phyloP scores from a whole-genome alignment of 1,284 basidiomycete species.

The Hymenochaete sp. region DNA sequence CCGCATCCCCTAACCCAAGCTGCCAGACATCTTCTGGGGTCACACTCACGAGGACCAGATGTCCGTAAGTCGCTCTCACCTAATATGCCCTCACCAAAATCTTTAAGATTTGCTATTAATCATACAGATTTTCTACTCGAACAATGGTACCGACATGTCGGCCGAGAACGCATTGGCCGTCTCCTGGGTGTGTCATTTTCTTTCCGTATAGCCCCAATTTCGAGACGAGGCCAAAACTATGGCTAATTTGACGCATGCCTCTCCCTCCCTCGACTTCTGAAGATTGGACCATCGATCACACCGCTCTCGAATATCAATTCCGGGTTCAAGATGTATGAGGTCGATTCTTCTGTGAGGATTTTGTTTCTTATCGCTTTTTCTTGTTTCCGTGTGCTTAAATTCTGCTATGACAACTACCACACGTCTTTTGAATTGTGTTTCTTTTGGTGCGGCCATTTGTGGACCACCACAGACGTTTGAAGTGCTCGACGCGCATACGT shows the following conservation, averaged over 20 bases:
- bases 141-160: slow-evolving; percentile 58
- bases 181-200: slow-evolving; percentile 40
- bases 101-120: neutral
- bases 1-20: neutral
- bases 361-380: neutral
- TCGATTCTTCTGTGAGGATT: slow-evolving; percentile 55
- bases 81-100: neutral
- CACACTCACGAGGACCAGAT: slow-evolving; percentile 79
- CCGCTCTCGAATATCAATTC: slow-evolving; percentile 69
- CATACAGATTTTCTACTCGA: slow-evolving; percentile 60
- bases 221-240: too few relatives aligned
- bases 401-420: too few relatives aligned
- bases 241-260: neutral
- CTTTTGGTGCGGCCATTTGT: neutral
- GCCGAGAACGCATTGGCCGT: slow-evolving; percentile 46
- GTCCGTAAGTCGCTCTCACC: slow-evolving; percentile 43
- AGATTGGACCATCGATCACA: slow-evolving; percentile 65
- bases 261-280: neutral
- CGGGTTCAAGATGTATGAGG: slow-evolving; percentile 72
- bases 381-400: too few relatives aligned
- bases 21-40: slow-evolving; percentile 64
- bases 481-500: slow-evolving; percentile 67
- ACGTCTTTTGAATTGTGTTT: too few relatives aligned
- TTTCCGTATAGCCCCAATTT: too few relatives aligned
- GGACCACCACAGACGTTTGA: slow-evolving; percentile 52